A percentile compares a stretch with the other conserved stretches of the same genome.
These are phyloP conservation scores for Pestalotiopsis sp. DNA, from an alignment of 2,329 filamentous ascomycete species.

Conservation along the genomic window DNA sequence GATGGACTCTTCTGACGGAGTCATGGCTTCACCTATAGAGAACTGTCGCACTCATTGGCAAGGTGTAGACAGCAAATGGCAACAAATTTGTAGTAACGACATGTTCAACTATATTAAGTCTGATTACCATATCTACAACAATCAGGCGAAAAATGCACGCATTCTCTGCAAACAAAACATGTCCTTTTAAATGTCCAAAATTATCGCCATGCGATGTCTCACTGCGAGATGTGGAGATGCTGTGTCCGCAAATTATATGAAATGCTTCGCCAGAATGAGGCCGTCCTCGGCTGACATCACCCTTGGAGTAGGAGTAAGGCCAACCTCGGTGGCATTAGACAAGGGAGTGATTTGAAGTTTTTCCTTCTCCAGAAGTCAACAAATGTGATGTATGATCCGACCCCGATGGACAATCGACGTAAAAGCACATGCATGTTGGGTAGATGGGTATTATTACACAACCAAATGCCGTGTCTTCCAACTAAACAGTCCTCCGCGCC, in stretches of 20 bases:
- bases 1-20: too few species aligned
- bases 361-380: background rate
- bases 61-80: background rate
- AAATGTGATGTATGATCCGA: background rate
- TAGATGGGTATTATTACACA: conserved; percentile 13
- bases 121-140: conserved; percentile 4
- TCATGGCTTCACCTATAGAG: too few species aligned
- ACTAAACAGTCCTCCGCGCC: background rate
- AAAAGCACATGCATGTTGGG: conserved; percentile 1
- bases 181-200: background rate
- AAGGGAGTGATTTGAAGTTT: background rate
- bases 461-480: conserved; percentile 9
- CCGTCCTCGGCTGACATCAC: background rate
- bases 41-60: too few species aligned
- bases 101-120: conserved; percentile 5
- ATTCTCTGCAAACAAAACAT: background rate
- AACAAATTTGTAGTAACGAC: background rate
- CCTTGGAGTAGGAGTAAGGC: background rate
- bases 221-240: background rate
- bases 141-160: background rate
- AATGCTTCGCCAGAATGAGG: background rate
- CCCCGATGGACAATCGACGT: background rate
- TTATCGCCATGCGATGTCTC: background rate
- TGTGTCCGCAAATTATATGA: background rate
- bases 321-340: background rate